A percentile compares a stretch with the other conserved stretches of the same genome.
Conservation (phyloP, 208 protist genomes). For the Acanthamoeba pearcei region DNA sequence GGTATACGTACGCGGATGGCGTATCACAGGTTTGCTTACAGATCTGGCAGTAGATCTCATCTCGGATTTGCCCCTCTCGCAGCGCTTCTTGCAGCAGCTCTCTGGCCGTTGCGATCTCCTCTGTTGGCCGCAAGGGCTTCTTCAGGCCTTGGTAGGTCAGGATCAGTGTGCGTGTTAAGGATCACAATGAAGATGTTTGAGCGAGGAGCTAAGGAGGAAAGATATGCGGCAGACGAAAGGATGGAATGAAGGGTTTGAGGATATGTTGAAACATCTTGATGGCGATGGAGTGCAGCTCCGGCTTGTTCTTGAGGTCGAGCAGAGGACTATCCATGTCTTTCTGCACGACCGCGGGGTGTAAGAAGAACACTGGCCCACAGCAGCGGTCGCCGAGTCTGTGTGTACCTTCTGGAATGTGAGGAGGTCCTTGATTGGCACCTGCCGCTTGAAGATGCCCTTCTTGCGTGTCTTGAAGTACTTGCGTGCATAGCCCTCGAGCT, state of each 20-base stretch:
- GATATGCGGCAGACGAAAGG: neutral
- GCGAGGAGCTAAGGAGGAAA: neutral
- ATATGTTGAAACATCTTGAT: conserved; percentile 64
- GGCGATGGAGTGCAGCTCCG: neutral
- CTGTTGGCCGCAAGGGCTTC: neutral
- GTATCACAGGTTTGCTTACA: conserved; percentile 56
- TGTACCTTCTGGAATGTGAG: conserved; percentile 51
- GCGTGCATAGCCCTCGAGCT: conserved; percentile 69
- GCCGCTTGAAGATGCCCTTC: conserved; percentile 73
- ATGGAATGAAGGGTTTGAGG: neutral
- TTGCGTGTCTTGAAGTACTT: conserved; percentile 66
- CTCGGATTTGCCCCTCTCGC: conserved; percentile 23
- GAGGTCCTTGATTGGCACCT: conserved; percentile 30
- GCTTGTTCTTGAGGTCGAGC: conserved; percentile 56
- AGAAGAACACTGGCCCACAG: neutral
- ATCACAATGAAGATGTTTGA: neutral
- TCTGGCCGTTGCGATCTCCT: neutral
- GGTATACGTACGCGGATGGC: neutral
- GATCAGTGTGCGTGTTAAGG: conserved; percentile 46
- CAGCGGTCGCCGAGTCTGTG: neutral
- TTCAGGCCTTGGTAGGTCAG: conserved; percentile 54
- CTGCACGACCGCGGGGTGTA: neutral
- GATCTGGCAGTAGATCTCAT: conserved; percentile 67
- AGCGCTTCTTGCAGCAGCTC: conserved; percentile 33
- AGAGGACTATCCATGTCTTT: conserved; percentile 38